phyloP scores from a whole-genome alignment of 768 basidiomycete genomes.

The Panaeolus cyanescens region DNA sequence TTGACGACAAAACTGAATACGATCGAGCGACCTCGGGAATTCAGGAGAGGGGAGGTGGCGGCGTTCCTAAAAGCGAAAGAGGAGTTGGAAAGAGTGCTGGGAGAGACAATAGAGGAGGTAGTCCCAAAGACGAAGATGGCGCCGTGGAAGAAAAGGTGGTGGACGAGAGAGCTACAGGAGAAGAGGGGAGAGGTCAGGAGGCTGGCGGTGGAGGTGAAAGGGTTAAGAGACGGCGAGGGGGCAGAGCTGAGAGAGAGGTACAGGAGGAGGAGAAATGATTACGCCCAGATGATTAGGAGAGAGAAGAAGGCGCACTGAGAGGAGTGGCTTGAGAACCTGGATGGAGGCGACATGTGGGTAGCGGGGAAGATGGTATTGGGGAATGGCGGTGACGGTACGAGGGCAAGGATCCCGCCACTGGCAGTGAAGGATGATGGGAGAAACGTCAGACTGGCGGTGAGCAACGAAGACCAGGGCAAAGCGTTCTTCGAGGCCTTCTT shows the following conservation, averaged over 20 bases:
- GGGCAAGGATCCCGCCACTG: slow-evolving; percentile 21
- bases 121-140: slow-evolving; percentile 7
- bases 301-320: slow-evolving; percentile 25
- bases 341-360: slow-evolving; percentile 13
- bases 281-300: slow-evolving; percentile 11
- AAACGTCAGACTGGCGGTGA: slow-evolving; percentile 1
- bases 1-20: slow-evolving; percentile 7
- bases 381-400: slow-evolving; percentile 17
- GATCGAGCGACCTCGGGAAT: background rate
- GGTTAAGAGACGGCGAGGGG: no score
- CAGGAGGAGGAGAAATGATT: slow-evolving; percentile 13
- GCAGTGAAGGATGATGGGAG: background rate
- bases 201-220: background rate
- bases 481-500: slow-evolving; percentile 12
- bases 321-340: slow-evolving; percentile 23
- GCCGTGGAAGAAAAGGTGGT: slow-evolving; percentile 18
- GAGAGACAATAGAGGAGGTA: background rate
- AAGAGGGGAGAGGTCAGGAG: slow-evolving; percentile 1
- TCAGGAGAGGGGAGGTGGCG: background rate
- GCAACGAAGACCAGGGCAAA: slow-evolving; percentile 10
- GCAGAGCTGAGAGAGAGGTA: no score
- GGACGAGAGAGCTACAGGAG: slow-evolving; percentile 19
- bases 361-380: slow-evolving; percentile 17
- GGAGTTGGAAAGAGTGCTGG: slow-evolving; percentile 1
- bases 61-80: background rate